Conservation (phyloP, 2,329 filamentous ascomycete genomes). For the Fusarium siculi region DNA sequence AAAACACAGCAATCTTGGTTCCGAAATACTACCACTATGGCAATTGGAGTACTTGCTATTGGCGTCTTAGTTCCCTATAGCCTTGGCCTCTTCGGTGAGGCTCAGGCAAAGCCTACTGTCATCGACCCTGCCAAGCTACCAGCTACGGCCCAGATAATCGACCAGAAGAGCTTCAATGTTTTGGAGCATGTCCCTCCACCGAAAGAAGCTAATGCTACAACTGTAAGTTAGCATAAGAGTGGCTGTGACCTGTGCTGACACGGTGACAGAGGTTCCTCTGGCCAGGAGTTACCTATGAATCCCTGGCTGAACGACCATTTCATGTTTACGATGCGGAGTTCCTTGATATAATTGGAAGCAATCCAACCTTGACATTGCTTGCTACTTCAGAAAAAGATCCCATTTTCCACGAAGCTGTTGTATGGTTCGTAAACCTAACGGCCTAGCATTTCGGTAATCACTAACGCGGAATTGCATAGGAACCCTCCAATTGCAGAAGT, state of each 20-base stretch:
- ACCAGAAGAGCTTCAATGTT: slow-evolving; percentile 40
- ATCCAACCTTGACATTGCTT: slow-evolving; percentile 62
- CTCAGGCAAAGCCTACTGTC: neutral
- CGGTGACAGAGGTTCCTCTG: slow-evolving; percentile 23
- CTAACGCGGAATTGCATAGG: slow-evolving; percentile 1
- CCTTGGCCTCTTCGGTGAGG: neutral
- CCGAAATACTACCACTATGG: neutral
- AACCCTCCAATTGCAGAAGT: slow-evolving; percentile 60
- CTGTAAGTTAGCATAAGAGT: neutral
- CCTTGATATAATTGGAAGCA: slow-evolving; percentile 58
- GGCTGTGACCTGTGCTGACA: accelerated
- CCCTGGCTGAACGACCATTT: slow-evolving; percentile 37
- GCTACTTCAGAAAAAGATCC: slow-evolving; percentile 57
- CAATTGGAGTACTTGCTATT: slow-evolving; percentile 4
- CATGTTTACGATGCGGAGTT: slow-evolving; percentile 61
- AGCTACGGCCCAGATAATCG: slow-evolving; percentile 32
- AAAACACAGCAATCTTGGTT: neutral
- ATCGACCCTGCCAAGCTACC: slow-evolving; percentile 7
- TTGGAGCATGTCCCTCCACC: slow-evolving; percentile 29
- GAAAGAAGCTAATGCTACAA: slow-evolving; percentile 30
- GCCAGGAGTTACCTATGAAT: slow-evolving; percentile 38
- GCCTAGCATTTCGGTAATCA: accelerated
- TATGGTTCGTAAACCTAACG: slow-evolving; percentile 50
- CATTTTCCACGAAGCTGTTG: slow-evolving; percentile 66
- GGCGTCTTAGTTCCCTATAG: neutral